Evolutionary conservation across 768 basidiomycete genomes (phyloP).

Genomic region (Phylloporus sp.): DNA sequence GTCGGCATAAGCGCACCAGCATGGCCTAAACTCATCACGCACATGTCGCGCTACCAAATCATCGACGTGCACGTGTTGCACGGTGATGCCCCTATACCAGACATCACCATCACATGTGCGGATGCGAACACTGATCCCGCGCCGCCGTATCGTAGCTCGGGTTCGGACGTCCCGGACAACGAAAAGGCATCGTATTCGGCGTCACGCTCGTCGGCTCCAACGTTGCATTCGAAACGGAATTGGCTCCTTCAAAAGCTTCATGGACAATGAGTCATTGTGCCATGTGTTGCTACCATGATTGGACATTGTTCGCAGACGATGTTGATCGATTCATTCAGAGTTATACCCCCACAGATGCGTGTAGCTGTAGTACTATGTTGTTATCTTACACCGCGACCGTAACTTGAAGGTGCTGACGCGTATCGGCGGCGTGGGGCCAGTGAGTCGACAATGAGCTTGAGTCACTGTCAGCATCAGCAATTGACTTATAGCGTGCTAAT

Average conservation of each 20-base stretch:
- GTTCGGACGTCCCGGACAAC: not conserved
- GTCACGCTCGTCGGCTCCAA: not conserved
- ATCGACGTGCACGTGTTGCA: slow-evolving; percentile 37
- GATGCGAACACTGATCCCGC: slow-evolving; percentile 24
- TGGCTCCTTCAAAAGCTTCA: slow-evolving; percentile 16
- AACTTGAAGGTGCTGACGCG: too few relatives aligned
- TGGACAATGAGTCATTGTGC: not conserved
- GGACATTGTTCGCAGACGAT: not conserved
- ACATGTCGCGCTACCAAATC: slow-evolving; percentile 43
- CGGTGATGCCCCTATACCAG: slow-evolving; percentile 18
- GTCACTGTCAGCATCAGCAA: too few relatives aligned
- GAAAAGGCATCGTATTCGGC: slow-evolving; percentile 11
- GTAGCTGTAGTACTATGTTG: slow-evolving; percentile 4
- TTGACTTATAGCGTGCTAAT: too few relatives aligned
- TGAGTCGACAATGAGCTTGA: too few relatives aligned
- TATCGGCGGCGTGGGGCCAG: too few relatives aligned
- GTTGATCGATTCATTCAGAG: too few relatives aligned
- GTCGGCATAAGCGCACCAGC: slow-evolving; percentile 50
- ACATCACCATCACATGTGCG: slow-evolving; percentile 25
- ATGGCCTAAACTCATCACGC: slow-evolving; percentile 41
- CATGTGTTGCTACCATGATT: not conserved
- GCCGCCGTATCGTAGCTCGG: slow-evolving; percentile 34
- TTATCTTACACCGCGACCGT: too few relatives aligned
- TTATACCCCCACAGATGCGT: not conserved
- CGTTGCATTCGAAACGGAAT: slow-evolving; percentile 3